Evolutionary conservation across 108 stramenopile genomes (phyloP).

Genomic region (Fistulifera pelliculosa): DNA sequence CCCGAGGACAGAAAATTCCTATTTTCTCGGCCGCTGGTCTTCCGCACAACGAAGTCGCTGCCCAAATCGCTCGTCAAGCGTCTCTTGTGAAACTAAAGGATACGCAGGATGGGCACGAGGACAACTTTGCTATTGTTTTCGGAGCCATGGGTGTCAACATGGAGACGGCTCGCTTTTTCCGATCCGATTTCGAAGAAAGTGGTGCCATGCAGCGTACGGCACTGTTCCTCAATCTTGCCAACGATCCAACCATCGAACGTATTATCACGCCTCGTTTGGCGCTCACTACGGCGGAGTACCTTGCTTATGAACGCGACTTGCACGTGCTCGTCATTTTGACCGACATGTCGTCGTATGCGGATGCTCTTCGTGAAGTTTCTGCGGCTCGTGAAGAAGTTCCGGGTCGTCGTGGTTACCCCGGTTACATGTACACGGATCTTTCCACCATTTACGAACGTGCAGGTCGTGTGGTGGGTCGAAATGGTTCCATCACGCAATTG

Average conservation of each 20-base stretch:
- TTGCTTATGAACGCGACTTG: constrained; percentile 98
- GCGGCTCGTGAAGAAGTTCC: constrained; percentile 99
- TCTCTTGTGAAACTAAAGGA: constrained; percentile 96
- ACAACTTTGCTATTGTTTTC: constrained; percentile 99
- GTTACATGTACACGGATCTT: constrained; percentile 99
- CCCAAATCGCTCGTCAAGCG: constrained; percentile 99
- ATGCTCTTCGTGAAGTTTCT: constrained; percentile 98
- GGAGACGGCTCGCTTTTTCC: constrained; percentile 99
- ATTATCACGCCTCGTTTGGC: constrained; percentile 99
- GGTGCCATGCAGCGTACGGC: constrained; percentile 99
- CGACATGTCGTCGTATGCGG: constrained; percentile 99
- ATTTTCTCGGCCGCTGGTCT: constrained; percentile 99
- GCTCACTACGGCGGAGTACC: constrained; percentile 97
- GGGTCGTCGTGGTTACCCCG: constrained; percentile 99
- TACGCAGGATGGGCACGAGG: constrained; percentile 93
- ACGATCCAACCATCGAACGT: constrained; percentile 99
- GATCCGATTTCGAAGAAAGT: constrained; percentile 97
- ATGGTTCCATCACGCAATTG: constrained; percentile 99
- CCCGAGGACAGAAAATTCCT: constrained; percentile 99
- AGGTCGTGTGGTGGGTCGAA: constrained; percentile 96
- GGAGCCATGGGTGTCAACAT: constrained; percentile 99
- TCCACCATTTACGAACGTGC: constrained; percentile 99
- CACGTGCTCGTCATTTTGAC: constrained; percentile 99
- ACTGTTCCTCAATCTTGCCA: constrained; percentile 97
- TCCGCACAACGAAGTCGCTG: constrained; percentile 99